Conservation (phyloP, 2,329 filamentous ascomycete genomes). For the Corynespora cassiicola region DNA sequence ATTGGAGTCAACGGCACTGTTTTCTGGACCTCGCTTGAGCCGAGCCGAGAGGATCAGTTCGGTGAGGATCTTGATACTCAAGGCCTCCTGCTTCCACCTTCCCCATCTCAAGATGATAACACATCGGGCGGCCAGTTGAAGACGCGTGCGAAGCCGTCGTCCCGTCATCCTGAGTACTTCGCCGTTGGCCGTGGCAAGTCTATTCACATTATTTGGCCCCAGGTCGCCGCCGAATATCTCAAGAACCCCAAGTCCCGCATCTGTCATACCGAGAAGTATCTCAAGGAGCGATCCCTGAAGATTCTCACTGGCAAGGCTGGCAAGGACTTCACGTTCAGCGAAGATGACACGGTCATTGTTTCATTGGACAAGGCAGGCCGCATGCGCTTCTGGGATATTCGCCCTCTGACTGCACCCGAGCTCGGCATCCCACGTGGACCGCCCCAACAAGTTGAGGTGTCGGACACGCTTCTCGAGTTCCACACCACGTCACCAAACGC, state of each 20-base stretch:
- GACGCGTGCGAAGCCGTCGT: conserved; percentile 90
- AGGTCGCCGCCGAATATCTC: conserved; percentile 60
- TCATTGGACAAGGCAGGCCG: conserved; percentile 96
- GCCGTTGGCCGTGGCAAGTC: conserved; percentile 95
- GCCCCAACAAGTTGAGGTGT: conserved; percentile 72
- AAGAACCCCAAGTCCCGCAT: conserved; percentile 60
- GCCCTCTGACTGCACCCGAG: conserved; percentile 67
- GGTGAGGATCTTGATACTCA: conserved; percentile 85
- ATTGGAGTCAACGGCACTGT: conserved; percentile 94
- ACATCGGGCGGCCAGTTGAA: conserved; percentile 91
- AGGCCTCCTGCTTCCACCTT: conserved; percentile 88
- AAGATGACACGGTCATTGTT: conserved; percentile 92
- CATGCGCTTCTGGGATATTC: conserved; percentile 98
- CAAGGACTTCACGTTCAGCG: conserved; percentile 97
- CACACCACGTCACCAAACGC: conserved; percentile 85
- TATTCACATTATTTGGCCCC: conserved; percentile 82
- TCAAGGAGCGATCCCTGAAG: conserved; percentile 85
- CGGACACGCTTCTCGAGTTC: conserved; percentile 84
- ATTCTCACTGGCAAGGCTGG: conserved; percentile 98
- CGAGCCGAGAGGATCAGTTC: conserved; percentile 58
- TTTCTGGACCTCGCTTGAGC: conserved; percentile 82
- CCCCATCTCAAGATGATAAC: conserved; percentile 85
- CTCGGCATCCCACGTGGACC: conserved; percentile 51
- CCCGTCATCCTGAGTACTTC: conserved; percentile 89
- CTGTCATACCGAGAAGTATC: conserved; percentile 87